These are phyloP conservation scores for Nicotiana tomentosiformis DNA, from an alignment of 257 asterid species.

Conservation along the genomic window DNA sequence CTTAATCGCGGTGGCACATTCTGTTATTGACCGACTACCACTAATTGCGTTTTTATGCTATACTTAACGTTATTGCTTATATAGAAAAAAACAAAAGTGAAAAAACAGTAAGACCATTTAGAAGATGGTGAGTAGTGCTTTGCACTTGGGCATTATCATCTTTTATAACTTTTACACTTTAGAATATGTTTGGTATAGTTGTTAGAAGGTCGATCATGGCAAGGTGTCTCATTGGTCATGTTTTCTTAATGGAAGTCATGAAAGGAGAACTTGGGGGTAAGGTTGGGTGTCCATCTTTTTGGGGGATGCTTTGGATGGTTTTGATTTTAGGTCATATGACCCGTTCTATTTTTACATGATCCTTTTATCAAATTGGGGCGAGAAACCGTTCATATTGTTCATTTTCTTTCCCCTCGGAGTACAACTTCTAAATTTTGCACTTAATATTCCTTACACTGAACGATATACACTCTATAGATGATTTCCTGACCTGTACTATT, in stretches of 20 bases:
- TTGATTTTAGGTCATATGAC: neutral
- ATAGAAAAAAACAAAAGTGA: neutral
- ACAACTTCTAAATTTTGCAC: neutral
- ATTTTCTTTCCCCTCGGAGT: neutral
- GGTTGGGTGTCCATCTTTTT: neutral
- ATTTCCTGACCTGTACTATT: neutral
- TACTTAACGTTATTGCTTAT: neutral
- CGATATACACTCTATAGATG: neutral
- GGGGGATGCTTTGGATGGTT: neutral
- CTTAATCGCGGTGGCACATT: neutral
- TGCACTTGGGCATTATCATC: neutral
- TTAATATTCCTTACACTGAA: neutral
- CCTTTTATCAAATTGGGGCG: neutral
- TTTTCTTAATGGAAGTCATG: neutral
- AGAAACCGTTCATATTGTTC: neutral
- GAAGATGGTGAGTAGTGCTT: neutral
- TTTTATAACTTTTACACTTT: neutral
- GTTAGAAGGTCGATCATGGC: neutral
- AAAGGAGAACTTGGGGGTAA: neutral
- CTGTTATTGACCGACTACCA: neutral
- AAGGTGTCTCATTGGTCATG: neutral
- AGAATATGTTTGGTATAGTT: neutral
- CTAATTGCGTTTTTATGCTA: neutral
- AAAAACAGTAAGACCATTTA: neutral
- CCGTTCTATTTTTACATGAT: neutral